phyloP scores from a whole-genome alignment of 2,329 filamentous ascomycete species.

The Microdochium bolleyi region DNA sequence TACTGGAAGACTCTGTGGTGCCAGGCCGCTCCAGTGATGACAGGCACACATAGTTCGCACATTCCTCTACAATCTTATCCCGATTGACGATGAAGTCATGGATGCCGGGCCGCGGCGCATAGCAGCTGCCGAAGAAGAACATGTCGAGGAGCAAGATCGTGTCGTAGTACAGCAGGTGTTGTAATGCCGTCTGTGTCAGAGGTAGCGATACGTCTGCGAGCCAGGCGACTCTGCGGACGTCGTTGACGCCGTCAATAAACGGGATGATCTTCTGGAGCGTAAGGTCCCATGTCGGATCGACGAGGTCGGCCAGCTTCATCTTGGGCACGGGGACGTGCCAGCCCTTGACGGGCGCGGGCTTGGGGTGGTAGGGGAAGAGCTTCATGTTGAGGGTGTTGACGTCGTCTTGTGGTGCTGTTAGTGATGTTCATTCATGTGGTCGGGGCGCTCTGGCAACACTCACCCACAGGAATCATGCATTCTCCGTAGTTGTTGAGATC shows the following conservation, averaged over 20 bases:
- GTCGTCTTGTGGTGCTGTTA: slow-evolving; percentile 52
- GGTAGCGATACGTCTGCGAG: slow-evolving; percentile 80
- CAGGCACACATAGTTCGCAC: slow-evolving; percentile 70
- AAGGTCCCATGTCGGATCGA: slow-evolving; percentile 65
- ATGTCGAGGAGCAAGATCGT: slow-evolving; percentile 86
- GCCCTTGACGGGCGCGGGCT: slow-evolving; percentile 68
- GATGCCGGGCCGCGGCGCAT: slow-evolving; percentile 73
- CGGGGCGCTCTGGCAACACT: slow-evolving; percentile 16
- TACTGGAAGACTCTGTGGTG: slow-evolving; percentile 2
- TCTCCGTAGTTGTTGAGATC: slow-evolving; percentile 96
- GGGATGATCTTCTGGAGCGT: slow-evolving; percentile 73
- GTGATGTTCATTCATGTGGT: neutral
- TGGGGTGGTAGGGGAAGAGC: slow-evolving; percentile 75
- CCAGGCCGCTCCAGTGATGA: slow-evolving; percentile 6
- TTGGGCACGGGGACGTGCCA: slow-evolving; percentile 86
- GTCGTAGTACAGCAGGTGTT: slow-evolving; percentile 89
- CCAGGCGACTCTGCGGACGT: slow-evolving; percentile 78
- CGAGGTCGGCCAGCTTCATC: slow-evolving; percentile 54
- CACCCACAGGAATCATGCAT: slow-evolving; percentile 95
- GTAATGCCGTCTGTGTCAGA: slow-evolving; percentile 77
- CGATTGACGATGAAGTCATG: slow-evolving; percentile 70
- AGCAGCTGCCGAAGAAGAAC: slow-evolving; percentile 89
- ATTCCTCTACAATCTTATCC: slow-evolving; percentile 75
- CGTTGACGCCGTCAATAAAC: slow-evolving; percentile 84
- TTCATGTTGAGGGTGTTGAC: slow-evolving; percentile 96